Conservation (phyloP, 108 stramenopile species). For the Mediolabrus comicus region DNA sequence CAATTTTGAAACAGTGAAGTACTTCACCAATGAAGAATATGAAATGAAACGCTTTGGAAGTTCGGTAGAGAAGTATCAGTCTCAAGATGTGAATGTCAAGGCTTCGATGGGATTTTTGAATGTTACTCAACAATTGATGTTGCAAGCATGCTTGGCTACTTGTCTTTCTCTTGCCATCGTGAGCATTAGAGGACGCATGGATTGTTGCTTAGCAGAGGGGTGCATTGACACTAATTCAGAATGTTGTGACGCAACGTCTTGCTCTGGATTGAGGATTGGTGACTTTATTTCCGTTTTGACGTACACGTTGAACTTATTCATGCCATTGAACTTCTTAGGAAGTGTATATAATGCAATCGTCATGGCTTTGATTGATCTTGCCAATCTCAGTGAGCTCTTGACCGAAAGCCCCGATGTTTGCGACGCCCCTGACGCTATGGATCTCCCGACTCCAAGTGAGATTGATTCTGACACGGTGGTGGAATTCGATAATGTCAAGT, state of each 20-base stretch:
- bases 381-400: conserved; percentile 89
- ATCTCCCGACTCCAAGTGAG: conserved; percentile 43
- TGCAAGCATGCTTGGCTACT: conserved; percentile 80
- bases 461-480: conserved; percentile 76
- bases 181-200: conserved; percentile 47
- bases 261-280: conserved; percentile 89
- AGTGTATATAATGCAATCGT: conserved; percentile 87
- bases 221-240: conserved; percentile 57
- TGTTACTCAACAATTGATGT: conserved; percentile 84
- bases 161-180: conserved; percentile 73
- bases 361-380: conserved; percentile 91
- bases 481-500: conserved; percentile 92
- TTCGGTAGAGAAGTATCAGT: conserved; percentile 79
- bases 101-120: conserved; percentile 88
- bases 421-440: conserved; percentile 82
- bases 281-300: conserved; percentile 94
- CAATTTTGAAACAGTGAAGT: conserved; percentile 98
- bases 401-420: conserved; percentile 87
- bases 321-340: conserved; percentile 95
- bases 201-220: conserved; percentile 67
- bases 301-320: conserved; percentile 89
- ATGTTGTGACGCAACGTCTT: conserved; percentile 64
- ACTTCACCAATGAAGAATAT: conserved; percentile 92
- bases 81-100: conserved; percentile 75
- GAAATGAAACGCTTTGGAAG: conserved; percentile 71